Base-by-base conservation (phyloP, 768 basidiomycete species). In the Calocybe indica region DNA sequence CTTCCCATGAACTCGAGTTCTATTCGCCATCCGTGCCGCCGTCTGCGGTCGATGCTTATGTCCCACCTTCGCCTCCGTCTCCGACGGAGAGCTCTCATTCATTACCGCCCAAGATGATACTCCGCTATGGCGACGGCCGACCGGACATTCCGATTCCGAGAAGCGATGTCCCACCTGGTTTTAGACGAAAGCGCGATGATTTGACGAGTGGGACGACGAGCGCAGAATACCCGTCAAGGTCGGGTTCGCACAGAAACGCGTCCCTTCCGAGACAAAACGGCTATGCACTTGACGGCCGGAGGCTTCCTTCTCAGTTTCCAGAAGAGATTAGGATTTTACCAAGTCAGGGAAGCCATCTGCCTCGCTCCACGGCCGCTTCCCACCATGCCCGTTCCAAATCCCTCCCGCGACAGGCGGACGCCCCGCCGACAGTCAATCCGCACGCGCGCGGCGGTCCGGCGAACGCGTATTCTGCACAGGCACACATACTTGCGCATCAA, bases 91-190 rank as follows among this genome's bases (percentile, higher is more conserved):
- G 76, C 58, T 67, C 73, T 7, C 64, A 67, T 52, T 79, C 78
- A 6, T 55, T 79, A 8, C 87, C 87, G 1, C 86, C 87, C 3
- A 79, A 76, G 56, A 86, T 89, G 83, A 64, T 88, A 50, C 65
- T 88, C 55, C 77, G 77, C 46, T 89, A 81, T 60, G 71, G 67
- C 14, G 80, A 85, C 58, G 85, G 87, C 2, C 62, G 80, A 35
- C 74, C 74, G 2, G 82, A 86, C 63, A 63, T 82, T 6, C 80
- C 83, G 33, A 82, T 87, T 56, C 74, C 78, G n/a, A 68, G 67
- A 53, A 58, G 65, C 12, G 62, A 66, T 30, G 49, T 47, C 5
- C 36, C 52, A 48, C 42, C 43, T 33, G 49, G 59, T 48, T 53
- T 48, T 43, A 55, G 56, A 22, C 56, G 65, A 35, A 55, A 50